Percentiles rank a stretch among this genome's conserved stretches.
phyloP scores from a whole-genome alignment of 306 rosid species.

The Begonia fuchsioides region DNA sequence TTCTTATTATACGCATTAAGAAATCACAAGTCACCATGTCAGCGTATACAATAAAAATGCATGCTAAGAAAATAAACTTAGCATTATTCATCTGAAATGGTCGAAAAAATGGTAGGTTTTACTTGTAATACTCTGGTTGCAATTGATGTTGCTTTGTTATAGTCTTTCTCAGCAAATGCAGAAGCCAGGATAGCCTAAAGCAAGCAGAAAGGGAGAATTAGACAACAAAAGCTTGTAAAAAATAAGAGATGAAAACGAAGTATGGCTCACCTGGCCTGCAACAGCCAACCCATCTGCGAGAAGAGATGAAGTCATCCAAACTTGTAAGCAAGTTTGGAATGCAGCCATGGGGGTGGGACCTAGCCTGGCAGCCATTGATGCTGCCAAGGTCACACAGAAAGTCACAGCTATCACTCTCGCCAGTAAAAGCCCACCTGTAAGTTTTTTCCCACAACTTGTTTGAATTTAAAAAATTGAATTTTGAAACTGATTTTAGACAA shows the following conservation, averaged over 20 bases:
- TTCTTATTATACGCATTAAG: too few relatives aligned
- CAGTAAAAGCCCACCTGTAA: conserved; percentile 41
- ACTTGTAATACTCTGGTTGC: conserved; percentile 63
- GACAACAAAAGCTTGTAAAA: neutral
- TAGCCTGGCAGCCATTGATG: conserved; percentile 60
- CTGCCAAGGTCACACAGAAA: conserved; percentile 63
- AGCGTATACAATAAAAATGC: too few relatives aligned
- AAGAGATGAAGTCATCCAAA: conserved; percentile 65
- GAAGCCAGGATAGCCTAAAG: conserved; percentile 70
- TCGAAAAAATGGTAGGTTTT: too few relatives aligned
- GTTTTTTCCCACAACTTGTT: neutral
- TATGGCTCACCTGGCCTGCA: conserved; percentile 51
- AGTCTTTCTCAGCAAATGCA: conserved; percentile 77
- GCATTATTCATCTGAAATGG: too few relatives aligned
- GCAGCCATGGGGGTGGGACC: conserved; percentile 71
- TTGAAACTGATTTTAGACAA: too few relatives aligned
- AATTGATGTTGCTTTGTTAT: conserved; percentile 34
- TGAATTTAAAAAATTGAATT: too few relatives aligned
- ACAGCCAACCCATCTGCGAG: conserved; percentile 75
- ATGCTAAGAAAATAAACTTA: too few relatives aligned
- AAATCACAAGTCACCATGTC: too few relatives aligned
- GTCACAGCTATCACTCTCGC: conserved; percentile 64
- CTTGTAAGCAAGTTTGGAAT: conserved; percentile 60
- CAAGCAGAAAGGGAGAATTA: neutral
- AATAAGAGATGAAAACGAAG: neutral